Percentiles rank a stretch among this genome's conserved stretches.
phyloP scores from a whole-genome alignment of 169 alveolate genomes.

The Plasmodium inui region DNA sequence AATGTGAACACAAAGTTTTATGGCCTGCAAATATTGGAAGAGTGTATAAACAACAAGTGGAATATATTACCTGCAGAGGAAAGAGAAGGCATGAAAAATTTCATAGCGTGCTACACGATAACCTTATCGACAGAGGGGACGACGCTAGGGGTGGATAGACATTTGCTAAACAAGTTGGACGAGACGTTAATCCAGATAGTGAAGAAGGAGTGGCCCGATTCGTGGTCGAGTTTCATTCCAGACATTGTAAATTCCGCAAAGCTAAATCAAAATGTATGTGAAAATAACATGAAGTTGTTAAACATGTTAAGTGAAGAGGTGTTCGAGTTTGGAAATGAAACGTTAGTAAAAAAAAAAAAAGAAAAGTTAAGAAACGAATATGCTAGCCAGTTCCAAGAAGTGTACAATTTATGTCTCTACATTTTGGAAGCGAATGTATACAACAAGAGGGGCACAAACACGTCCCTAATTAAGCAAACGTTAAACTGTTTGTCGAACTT shows the following conservation, averaged over 20 bases:
- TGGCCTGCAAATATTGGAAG: slow-evolving; percentile 90
- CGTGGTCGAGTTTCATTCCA: slow-evolving; percentile 98
- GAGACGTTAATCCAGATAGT: slow-evolving; percentile 91
- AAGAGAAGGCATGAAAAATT: slow-evolving; percentile 88
- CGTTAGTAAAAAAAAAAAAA: slow-evolving; percentile 89
- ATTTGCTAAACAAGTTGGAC: slow-evolving; percentile 90
- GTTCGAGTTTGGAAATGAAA: slow-evolving; percentile 93
- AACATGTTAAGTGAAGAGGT: slow-evolving; percentile 97
- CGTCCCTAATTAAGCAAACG: slow-evolving; percentile 90
- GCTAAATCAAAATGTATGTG: slow-evolving; percentile 96
- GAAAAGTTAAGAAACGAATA: slow-evolving; percentile 85
- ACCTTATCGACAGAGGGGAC: slow-evolving; percentile 86
- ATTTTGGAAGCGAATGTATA: slow-evolving; percentile 88
- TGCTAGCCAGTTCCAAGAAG: slow-evolving; percentile 87
- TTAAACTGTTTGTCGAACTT: slow-evolving; percentile 93
- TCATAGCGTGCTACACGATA: slow-evolving; percentile 87
- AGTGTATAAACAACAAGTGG: slow-evolving; percentile 91
- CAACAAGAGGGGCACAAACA: slow-evolving; percentile 88
- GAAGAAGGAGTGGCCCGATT: slow-evolving; percentile 99
- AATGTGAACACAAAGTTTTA: slow-evolving; percentile 90
- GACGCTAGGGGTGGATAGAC: slow-evolving; percentile 85
- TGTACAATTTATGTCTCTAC: slow-evolving; percentile 92
- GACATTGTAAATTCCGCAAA: slow-evolving; percentile 97
- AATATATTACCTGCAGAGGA: slow-evolving; percentile 90
- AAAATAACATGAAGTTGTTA: slow-evolving; percentile 97